phyloP scores from a whole-genome alignment of 345 rosid species.

The Stellera chamaejasme region DNA sequence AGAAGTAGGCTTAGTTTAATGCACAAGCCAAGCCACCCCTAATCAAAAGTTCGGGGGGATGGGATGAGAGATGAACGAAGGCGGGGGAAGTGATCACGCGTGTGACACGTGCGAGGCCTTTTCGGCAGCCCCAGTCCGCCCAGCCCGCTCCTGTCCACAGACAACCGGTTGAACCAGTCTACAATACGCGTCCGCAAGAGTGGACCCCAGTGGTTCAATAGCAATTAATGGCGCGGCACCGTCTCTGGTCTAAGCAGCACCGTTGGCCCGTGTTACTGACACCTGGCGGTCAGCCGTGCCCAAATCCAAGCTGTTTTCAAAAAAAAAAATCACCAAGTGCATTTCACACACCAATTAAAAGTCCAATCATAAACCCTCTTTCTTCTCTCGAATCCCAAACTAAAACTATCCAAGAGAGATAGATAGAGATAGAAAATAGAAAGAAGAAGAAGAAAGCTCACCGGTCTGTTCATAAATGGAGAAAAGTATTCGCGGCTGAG shows the following conservation, averaged over 20 bases:
- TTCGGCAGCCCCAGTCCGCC: constrained; percentile 1
- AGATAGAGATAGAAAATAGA: background rate
- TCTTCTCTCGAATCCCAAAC: constrained; percentile 14
- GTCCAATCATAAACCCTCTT: constrained; percentile 7
- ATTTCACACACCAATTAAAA: constrained; percentile 36
- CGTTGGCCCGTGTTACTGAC: constrained; percentile 39
- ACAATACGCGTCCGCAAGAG: constrained; percentile 23
- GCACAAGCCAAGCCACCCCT: no score
- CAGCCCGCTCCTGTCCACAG: constrained; percentile 6
- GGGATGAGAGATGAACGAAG: background rate
- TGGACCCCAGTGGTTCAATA: constrained; percentile 23
- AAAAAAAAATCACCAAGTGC: constrained; percentile 25
- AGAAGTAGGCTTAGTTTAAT: no score
- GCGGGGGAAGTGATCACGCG: constrained; percentile 20
- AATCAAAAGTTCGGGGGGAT: no score
- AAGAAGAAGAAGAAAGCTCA: constrained; percentile 11
- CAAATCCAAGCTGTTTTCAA: constrained; percentile 45
- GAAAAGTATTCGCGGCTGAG: constrained; percentile 24
- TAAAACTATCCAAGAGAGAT: background rate
- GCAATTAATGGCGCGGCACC: constrained; percentile 50
- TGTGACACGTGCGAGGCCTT: constrained; percentile 23
- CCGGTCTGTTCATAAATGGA: constrained; percentile 6
- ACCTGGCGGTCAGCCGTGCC: constrained; percentile 46
- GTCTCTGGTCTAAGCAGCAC: constrained; percentile 20
- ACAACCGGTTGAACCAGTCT: constrained; percentile 35